Evolutionary conservation across 805 yeast genomes (phyloP), one percentile per base, ranked within the genome.

Genomic region (Wilhelminamyces savonicus): DNA sequence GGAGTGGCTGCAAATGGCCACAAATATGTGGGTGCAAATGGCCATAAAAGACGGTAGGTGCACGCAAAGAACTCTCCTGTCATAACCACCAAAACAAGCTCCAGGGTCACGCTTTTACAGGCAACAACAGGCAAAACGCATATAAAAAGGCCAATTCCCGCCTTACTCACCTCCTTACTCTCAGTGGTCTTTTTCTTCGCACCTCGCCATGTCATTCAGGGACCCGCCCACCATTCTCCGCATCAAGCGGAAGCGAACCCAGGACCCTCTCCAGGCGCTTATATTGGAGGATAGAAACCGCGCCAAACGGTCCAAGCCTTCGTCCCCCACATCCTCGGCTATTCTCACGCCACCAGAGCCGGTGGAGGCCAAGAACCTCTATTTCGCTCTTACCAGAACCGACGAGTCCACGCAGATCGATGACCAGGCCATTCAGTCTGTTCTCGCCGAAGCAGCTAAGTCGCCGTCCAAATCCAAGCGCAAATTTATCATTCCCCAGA

Each of bases 201-300:
- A n/a, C n/a, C n/a, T n/a, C n/a, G n/a, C n/a, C n/a, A n/a, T n/a
- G n/a, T n/a, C n/a, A n/a, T n/a, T n/a, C n/a, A n/a, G n/a, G n/a
- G n/a, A n/a, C n/a, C n/a, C n/a, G n/a, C n/a, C n/a, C n/a, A n/a
- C n/a, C n/a, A n/a, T n/a, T n/a, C n/a, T n/a, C n/a, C n/a, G 96
- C 35, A 82, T 90, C 50, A 90, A 92, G 56, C 71, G 97, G 35
- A 81, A 82, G 48, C 69, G 96, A 36, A 78, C 76, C 30, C 92
- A 86, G 46, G 96, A 85, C 42, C 95, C 97, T 3, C 65, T 90
- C 15, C 86, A 83, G 43, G 95, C 96, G 1, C 66, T 88, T 44
- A 57, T 73, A 7, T 44, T 73, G 16, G 76, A 71, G 29, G 64
- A 62, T 23, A 39, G 46, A 13, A 52, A 53, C 16, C 21, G 41